A percentile compares a stretch with the other conserved stretches of the same genome.
phyloP scores from a whole-genome alignment of 1,284 basidiomycete genomes.

The Puccinia horiana region DNA sequence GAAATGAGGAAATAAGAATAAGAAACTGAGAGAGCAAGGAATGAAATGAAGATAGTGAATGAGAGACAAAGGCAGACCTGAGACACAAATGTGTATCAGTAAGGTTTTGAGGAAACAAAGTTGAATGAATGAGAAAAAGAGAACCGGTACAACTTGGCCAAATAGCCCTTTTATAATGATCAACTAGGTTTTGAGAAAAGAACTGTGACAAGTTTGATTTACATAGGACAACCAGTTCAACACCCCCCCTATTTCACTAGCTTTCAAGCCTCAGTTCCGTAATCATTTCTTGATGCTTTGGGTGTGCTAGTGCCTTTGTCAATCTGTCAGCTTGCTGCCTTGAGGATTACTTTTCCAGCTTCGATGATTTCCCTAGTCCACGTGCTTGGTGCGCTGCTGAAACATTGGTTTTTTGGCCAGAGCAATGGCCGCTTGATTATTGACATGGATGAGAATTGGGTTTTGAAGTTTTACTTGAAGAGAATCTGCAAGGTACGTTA shows the following conservation, averaged over 20 bases:
- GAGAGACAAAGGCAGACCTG: neutral
- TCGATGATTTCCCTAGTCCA: neutral
- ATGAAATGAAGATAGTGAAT: neutral
- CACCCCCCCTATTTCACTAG: constrained; percentile 4
- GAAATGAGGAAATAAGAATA: neutral
- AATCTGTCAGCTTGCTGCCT: neutral
- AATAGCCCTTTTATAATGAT: neutral
- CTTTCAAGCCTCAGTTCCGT: neutral
- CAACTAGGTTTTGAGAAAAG: neutral
- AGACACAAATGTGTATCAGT: neutral
- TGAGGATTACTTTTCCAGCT: neutral
- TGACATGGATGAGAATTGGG: neutral
- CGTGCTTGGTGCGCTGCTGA: neutral
- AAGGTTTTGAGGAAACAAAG: neutral
- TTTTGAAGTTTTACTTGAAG: neutral
- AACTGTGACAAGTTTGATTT: no score
- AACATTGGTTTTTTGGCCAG: constrained; percentile 6
- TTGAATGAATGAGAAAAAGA: neutral
- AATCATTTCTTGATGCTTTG: neutral
- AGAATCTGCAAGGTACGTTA: neutral
- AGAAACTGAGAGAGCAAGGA: neutral
- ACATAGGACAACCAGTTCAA: no score
- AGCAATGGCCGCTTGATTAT: neutral
- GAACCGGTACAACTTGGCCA: neutral
- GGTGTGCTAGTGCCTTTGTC: neutral